Percentiles rank a stretch among this genome's conserved stretches.
Conservation (phyloP, 1,139 yeast species). For the Taiozyma sp. region DNA sequence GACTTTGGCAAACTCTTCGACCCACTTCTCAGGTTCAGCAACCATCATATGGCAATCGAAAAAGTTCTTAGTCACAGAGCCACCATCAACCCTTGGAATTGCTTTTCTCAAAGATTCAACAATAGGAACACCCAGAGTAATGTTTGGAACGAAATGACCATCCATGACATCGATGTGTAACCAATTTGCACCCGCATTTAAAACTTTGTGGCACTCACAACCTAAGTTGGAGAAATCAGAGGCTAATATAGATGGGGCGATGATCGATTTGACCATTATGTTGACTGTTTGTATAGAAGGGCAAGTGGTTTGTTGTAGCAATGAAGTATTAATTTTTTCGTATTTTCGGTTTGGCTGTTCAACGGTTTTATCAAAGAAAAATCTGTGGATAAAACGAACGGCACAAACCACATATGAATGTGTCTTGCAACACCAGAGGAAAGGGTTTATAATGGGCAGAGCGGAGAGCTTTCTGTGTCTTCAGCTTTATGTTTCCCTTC, state of each 20-base stretch:
- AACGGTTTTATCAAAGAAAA: neutral
- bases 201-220: constrained; percentile 77
- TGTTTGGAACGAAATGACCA: constrained; percentile 96
- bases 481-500: no score
- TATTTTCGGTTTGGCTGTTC: neutral
- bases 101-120: constrained; percentile 73
- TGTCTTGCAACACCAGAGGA: no score
- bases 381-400: neutral
- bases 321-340: neutral
- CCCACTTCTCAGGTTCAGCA: constrained; percentile 91
- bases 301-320: neutral
- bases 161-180: constrained; percentile 98
- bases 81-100: constrained; percentile 53
- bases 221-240: constrained; percentile 89
- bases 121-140: constrained; percentile 89
- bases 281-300: neutral
- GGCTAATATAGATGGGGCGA: constrained; percentile 97
- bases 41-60: constrained; percentile 99
- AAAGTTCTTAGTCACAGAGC: constrained; percentile 44
- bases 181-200: constrained; percentile 86
- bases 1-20: constrained; percentile 83
- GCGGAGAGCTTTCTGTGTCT: no score
- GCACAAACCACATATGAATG: no score
- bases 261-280: constrained; percentile 67
- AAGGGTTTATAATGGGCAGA: no score